Conservation (phyloP, 2,329 filamentous ascomycete genomes). For the Cordyceps farinosa region DNA sequence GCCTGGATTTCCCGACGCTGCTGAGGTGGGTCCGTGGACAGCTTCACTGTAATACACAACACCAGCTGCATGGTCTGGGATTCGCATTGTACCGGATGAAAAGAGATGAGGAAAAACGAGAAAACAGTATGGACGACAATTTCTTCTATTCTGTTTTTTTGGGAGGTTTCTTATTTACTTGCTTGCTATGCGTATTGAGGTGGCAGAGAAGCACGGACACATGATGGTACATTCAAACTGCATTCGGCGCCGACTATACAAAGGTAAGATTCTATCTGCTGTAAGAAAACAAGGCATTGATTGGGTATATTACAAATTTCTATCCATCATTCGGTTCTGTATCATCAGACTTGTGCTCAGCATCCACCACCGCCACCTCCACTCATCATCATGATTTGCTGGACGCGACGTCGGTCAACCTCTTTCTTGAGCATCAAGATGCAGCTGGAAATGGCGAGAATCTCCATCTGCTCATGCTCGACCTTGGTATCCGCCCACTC, state of each 20-base stretch:
- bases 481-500: conserved; percentile 34
- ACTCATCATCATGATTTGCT: conserved; percentile 47
- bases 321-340: not conserved
- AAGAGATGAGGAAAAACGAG: not conserved
- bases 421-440: conserved; percentile 64
- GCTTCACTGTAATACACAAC: not conserved
- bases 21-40: not conserved
- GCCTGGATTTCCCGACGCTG: conserved; percentile 7
- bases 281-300: not conserved
- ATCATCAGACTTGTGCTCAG: not conserved
- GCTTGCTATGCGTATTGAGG: too few relatives aligned
- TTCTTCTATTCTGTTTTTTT: too few relatives aligned
- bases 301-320: not conserved
- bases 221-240: not conserved
- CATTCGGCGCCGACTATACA: not conserved
- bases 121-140: not conserved
- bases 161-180: too few relatives aligned
- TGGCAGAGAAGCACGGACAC: too few relatives aligned
- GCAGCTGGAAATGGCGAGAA: conserved; percentile 53
- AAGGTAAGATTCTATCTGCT: not conserved
- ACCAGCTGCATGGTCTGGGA: not conserved
- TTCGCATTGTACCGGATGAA: too few relatives aligned
- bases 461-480: conserved; percentile 39
- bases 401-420: conserved; percentile 52
- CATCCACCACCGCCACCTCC: conserved; percentile 25